These are phyloP conservation scores for Amanita exitialis DNA, from an alignment of 768 basidiomycete species.

Conservation along the genomic window DNA sequence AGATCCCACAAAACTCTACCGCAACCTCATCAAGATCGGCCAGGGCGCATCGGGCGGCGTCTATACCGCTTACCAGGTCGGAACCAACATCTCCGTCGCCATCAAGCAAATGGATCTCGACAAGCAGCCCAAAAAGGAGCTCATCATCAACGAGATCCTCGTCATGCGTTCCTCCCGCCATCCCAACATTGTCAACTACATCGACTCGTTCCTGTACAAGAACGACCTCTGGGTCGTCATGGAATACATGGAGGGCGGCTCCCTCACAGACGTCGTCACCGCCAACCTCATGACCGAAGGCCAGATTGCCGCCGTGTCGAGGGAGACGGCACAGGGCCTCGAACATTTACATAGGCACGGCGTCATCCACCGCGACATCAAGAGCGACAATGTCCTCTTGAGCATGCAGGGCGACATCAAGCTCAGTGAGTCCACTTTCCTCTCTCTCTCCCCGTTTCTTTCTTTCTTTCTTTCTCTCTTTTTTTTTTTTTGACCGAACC, in stretches of 20 bases:
- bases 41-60: slow-evolving; percentile 98
- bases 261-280: slow-evolving; percentile 90
- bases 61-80: slow-evolving; percentile 96
- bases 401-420: slow-evolving; percentile 95
- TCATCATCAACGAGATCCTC: slow-evolving; percentile 99
- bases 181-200: slow-evolving; percentile 99
- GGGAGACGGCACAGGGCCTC: slow-evolving; percentile 88
- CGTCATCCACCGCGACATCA: slow-evolving; percentile 98
- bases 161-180: slow-evolving; percentile 96
- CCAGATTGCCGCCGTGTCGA: slow-evolving; percentile 93
- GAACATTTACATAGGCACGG: slow-evolving; percentile 93
- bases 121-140: slow-evolving; percentile 98
- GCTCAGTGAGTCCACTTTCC: slow-evolving; percentile 59
- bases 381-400: slow-evolving; percentile 94
- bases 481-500: background rate
- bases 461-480: background rate
- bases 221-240: slow-evolving; percentile 99
- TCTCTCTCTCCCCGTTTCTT: no score
- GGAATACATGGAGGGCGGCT: slow-evolving; percentile 99
- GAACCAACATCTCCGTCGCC: slow-evolving; percentile 87
- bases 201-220: slow-evolving; percentile 95
- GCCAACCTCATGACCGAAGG: slow-evolving; percentile 97
- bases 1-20: slow-evolving; percentile 89
- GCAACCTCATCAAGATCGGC: slow-evolving; percentile 92
- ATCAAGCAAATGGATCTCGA: slow-evolving; percentile 99